Conservation (phyloP, 2,329 filamentous ascomycete species). For the Mariannaea sp. region DNA sequence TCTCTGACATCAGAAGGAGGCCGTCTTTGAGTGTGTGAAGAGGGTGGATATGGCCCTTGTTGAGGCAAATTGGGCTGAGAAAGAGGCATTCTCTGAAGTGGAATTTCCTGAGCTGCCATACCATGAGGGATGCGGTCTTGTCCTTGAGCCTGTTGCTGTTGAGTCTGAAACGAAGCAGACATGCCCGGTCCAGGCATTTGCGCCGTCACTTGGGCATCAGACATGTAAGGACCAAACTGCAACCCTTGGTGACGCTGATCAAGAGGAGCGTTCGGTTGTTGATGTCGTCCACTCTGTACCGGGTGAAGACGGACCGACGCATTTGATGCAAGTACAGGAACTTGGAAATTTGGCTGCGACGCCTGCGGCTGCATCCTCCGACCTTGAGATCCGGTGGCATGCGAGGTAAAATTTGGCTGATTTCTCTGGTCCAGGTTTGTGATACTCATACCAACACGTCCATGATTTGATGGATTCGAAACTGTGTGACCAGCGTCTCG, state of each 20-base stretch:
- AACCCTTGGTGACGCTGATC: conserved; percentile 2
- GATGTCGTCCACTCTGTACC: neutral
- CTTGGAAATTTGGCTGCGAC: too few relatives aligned
- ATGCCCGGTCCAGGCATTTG: neutral
- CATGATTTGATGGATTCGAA: too few relatives aligned
- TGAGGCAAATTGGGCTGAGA: neutral
- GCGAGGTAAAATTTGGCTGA: too few relatives aligned
- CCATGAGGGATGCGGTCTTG: neutral
- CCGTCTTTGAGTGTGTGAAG: neutral
- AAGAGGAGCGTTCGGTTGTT: neutral
- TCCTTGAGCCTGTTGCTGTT: neutral
- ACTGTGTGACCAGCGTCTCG: too few relatives aligned
- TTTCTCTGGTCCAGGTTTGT: too few relatives aligned
- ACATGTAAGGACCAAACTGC: conserved; percentile 10
- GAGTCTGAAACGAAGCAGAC: neutral
- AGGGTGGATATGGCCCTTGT: neutral
- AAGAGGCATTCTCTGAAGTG: too few relatives aligned
- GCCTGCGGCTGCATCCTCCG: too few relatives aligned
- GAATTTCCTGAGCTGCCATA: too few relatives aligned
- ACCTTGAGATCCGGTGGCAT: too few relatives aligned
- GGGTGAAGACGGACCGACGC: neutral
- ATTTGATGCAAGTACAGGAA: neutral
- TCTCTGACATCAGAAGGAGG: neutral
- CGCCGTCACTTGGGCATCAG: neutral
- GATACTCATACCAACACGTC: too few relatives aligned